Percentiles rank a stretch among this genome's conserved stretches.
Conservation (phyloP, 768 basidiomycete genomes). For the Boletus sp. region DNA sequence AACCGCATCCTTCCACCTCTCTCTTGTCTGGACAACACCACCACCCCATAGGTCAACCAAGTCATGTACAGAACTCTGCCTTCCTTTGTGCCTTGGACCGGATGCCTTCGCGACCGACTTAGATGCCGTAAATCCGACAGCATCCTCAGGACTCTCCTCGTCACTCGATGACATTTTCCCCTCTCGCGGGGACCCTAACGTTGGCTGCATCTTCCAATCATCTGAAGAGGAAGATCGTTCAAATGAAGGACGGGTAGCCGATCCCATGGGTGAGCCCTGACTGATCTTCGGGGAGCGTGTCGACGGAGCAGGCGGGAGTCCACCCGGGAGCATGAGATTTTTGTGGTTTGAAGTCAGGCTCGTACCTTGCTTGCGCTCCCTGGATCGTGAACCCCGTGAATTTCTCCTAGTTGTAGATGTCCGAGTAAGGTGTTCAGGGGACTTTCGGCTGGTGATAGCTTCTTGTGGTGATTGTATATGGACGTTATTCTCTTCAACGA, state of each 20-base stretch:
- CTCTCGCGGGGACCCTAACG: constrained; percentile 23
- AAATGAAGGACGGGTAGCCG: constrained; percentile 9
- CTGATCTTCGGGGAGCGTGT: constrained; percentile 7
- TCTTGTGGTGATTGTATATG: constrained; percentile 32
- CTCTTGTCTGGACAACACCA: constrained; percentile 40
- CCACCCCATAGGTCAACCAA: constrained; percentile 79
- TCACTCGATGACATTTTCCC: constrained; percentile 51
- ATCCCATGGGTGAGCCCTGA: constrained; percentile 6
- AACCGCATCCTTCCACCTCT: constrained; percentile 36
- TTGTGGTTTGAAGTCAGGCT: constrained; percentile 10
- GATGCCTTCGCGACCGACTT: constrained; percentile 24
- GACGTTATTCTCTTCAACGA: constrained; percentile 48
- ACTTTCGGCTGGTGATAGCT: constrained; percentile 29
- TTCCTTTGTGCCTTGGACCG: constrained; percentile 38
- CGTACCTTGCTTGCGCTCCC: constrained; percentile 29
- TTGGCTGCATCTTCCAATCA: constrained; percentile 48
- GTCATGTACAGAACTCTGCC: constrained; percentile 84
- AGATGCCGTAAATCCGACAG: constrained; percentile 26
- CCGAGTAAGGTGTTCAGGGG: constrained; percentile 3
- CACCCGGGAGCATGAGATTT: constrained; percentile 1
- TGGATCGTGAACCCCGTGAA: constrained; percentile 34
- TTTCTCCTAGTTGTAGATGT: constrained; percentile 11
- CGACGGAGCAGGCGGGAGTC: constrained; percentile 3
- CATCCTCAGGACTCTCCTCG: constrained; percentile 55
- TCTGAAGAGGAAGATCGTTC: constrained; percentile 37